phyloP scores from a whole-genome alignment of 1,284 basidiomycete genomes.

The Inonotus hispidus region DNA sequence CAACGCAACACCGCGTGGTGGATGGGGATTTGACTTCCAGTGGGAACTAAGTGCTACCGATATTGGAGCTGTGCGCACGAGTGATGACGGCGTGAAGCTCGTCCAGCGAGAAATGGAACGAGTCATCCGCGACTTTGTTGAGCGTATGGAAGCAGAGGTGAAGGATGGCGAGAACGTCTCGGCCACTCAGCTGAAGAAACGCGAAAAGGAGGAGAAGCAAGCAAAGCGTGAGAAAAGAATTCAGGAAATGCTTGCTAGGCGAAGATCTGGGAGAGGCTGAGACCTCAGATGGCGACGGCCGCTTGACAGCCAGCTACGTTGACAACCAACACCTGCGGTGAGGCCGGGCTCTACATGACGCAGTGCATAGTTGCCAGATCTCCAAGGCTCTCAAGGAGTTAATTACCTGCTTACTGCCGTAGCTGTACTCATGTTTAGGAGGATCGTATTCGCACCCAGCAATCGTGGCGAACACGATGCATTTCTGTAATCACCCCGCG shows the following conservation, averaged over 20 bases:
- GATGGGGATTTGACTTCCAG: constrained; percentile 82
- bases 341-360: too few species aligned
- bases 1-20: constrained; percentile 25
- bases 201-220: constrained; percentile 46
- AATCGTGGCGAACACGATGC: too few species aligned
- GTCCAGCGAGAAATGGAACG: constrained; percentile 65
- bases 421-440: too few species aligned
- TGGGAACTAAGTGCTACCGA: constrained; percentile 42
- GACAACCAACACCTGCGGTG: too few species aligned
- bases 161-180: constrained; percentile 53
- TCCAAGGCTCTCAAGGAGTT: too few species aligned
- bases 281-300: too few species aligned
- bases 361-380: too few species aligned
- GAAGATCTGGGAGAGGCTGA: constrained; percentile 13
- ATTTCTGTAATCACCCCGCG: too few species aligned
- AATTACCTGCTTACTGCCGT: too few species aligned
- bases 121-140: constrained; percentile 54
- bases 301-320: too few species aligned
- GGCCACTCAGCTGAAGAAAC: constrained; percentile 66
- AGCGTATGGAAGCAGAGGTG: constrained; percentile 41
- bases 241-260: constrained; percentile 8
- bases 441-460: too few species aligned
- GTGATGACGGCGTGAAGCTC: constrained; percentile 25
- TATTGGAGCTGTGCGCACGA: constrained; percentile 26
- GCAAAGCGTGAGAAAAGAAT: constrained; percentile 28